Conservation (phyloP, 305 asterid species). For the Fraxinus velutina region DNA sequence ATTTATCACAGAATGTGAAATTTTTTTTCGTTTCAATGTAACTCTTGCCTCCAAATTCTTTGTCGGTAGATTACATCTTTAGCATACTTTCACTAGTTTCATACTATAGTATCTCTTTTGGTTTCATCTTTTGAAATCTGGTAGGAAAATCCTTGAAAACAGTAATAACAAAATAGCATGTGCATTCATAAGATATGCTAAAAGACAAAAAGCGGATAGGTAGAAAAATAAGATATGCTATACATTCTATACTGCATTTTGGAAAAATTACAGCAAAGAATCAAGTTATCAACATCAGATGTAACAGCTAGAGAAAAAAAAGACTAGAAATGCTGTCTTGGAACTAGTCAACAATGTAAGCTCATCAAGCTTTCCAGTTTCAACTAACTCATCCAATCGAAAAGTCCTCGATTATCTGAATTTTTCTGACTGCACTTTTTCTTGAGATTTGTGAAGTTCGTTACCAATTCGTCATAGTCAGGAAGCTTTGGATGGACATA, state of each 20-base stretch:
- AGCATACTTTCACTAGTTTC: background rate
- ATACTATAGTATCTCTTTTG: background rate
- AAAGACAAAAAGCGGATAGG: background rate
- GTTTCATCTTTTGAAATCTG: background rate
- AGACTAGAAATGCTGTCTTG: background rate
- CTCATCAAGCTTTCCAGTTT: background rate
- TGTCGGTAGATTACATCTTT: background rate
- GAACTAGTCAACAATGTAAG: background rate
- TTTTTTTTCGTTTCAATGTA: conserved; percentile 7
- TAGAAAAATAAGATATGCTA: background rate
- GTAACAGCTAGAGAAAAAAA: background rate
- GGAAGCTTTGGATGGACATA: conserved; percentile 37
- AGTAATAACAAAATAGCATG: background rate
- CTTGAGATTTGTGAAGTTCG: conserved; percentile 24
- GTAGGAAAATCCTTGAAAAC: background rate
- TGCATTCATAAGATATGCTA: background rate
- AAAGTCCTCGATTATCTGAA: background rate
- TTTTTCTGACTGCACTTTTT: background rate
- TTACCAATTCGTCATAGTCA: conserved; percentile 28
- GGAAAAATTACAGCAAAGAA: background rate
- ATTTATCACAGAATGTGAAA: conserved; percentile 17
- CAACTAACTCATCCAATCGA: conserved; percentile 18
- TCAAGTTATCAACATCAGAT: background rate
- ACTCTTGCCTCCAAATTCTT: conserved; percentile 15
- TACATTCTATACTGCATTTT: background rate